phyloP scores from a whole-genome alignment of 371 early-diverging fungal genomes.

The Saksenaea oblongispora region DNA sequence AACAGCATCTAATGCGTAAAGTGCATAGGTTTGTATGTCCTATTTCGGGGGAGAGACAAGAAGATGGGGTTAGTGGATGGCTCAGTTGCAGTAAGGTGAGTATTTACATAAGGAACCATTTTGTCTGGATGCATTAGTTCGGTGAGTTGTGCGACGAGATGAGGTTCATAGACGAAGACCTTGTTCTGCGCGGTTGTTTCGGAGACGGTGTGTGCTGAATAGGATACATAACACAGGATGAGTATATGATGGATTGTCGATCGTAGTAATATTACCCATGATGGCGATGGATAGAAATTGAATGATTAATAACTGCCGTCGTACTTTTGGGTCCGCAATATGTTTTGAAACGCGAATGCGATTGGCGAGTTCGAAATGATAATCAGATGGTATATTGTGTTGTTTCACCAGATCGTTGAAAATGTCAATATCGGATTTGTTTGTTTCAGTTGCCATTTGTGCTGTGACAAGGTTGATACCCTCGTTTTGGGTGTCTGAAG shows the following conservation, averaged over 20 bases:
- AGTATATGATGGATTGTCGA: neutral
- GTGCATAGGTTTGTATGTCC: slow-evolving; percentile 75
- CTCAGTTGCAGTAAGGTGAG: neutral
- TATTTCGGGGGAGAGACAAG: slow-evolving; percentile 19
- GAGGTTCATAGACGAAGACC: slow-evolving; percentile 85
- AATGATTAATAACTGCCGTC: slow-evolving; percentile 65
- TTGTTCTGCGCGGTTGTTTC: slow-evolving; percentile 74
- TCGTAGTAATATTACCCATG: slow-evolving; percentile 48
- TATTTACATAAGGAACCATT: slow-evolving; percentile 54
- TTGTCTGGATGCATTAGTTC: slow-evolving; percentile 78
- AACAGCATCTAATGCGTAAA: slow-evolving; percentile 84
- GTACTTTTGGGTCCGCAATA: slow-evolving; percentile 43
- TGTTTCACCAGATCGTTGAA: slow-evolving; percentile 48
- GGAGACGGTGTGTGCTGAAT: slow-evolving; percentile 57
- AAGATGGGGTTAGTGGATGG: neutral
- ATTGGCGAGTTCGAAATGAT: slow-evolving; percentile 79
- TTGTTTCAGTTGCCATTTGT: slow-evolving; percentile 16
- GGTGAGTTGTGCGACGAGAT: slow-evolving; percentile 74
- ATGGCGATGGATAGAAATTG: slow-evolving; percentile 81
- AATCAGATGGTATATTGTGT: slow-evolving; percentile 75
- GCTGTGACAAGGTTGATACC: slow-evolving; percentile 28
- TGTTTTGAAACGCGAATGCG: slow-evolving; percentile 75
- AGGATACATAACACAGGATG: neutral
- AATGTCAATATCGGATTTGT: slow-evolving; percentile 41
- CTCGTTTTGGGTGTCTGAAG: slow-evolving; percentile 18